Evolutionary conservation across 2,329 filamentous ascomycete species (phyloP), one percentile per base, ranked within the genome.

Genomic region (Colletotrichum tropicale): DNA sequence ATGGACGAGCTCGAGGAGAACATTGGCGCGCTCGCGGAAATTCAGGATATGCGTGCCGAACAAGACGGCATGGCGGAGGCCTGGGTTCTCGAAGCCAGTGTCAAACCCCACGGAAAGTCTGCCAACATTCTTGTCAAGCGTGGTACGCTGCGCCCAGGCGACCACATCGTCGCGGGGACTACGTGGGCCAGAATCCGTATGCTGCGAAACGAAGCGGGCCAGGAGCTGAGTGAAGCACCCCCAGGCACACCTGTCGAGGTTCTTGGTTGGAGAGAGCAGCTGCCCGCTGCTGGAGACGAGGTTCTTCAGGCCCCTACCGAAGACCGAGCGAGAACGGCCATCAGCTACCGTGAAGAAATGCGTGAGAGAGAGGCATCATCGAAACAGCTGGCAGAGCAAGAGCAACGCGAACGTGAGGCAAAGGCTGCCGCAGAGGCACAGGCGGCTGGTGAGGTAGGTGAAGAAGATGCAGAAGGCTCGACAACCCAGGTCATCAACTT

Each of bases 1-100:
- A 98, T 99, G 93, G 88, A 92, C 18, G 94, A 98, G 66, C 90
- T 99, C 3, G 97, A 98, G 85, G 98, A 99, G 87, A 96, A 94
- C 65, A 95, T 96, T 64, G 87, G 97, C 26, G 94, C 95, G 0
- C 90, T 98, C 7, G 94, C 96, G 2, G 97, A 99, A 82, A 92
- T 98, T 78, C 90, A 98, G 15, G 97, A 99, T 80, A 94, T 98
- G 81, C 93, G 96, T 61, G 95, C 96, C 32, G 95, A 98, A 79
- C 84, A 84, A 0, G 90, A 94, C 77, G 94, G 95, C 24, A 90
- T 91, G 82, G 95, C 94, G 9, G 97, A 99, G 86, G 97, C 97
- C 18, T 98, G 96, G 95, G 90, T 99, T 21, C 90, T 99, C 8
- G 97, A 99, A 86, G 95, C 95, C 55, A 95, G 94, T 70, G 94